phyloP scores from a whole-genome alignment of 2,329 filamentous ascomycete species.

The Fusarium sp. region DNA sequence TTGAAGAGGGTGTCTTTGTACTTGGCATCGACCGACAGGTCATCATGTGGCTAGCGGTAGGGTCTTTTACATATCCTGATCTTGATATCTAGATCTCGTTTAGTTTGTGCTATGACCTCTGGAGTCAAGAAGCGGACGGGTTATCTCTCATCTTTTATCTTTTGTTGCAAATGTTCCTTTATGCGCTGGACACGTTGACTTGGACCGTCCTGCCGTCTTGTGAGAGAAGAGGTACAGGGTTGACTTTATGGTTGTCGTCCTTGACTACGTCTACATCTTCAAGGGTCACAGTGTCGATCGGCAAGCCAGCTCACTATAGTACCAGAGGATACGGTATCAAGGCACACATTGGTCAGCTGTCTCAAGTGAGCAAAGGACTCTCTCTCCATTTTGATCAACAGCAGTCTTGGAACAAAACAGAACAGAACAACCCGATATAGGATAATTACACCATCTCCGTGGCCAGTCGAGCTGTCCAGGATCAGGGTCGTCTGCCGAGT shows the following conservation, averaged over 20 bases:
- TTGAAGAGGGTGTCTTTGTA: slow-evolving; percentile 23
- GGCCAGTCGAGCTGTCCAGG: slow-evolving; percentile 13
- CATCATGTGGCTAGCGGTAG: slow-evolving; percentile 7
- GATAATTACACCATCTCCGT: not conserved
- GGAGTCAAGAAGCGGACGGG: not conserved
- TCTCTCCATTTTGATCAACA: slow-evolving; percentile 6
- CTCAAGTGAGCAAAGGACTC: not conserved
- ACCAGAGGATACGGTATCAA: slow-evolving; percentile 19
- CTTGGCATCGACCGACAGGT: slow-evolving; percentile 26
- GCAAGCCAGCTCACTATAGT: slow-evolving; percentile 4
- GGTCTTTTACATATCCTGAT: slow-evolving; percentile 9
- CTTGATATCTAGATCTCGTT: slow-evolving; percentile 15
- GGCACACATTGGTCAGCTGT: slow-evolving; percentile 24
- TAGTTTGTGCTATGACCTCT: slow-evolving; percentile 32
- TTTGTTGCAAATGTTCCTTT: not conserved
- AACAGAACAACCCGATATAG: not conserved
- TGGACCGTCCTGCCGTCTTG: not conserved
- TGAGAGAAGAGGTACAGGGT: not conserved
- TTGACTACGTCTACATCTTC: slow-evolving; percentile 11
- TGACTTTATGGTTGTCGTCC: not conserved
- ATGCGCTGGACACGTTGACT: slow-evolving; percentile 1
- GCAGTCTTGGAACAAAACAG: slow-evolving; percentile 6
- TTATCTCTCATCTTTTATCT: not conserved
- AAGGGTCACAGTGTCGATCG: slow-evolving; percentile 26
- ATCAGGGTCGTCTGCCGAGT: slow-evolving; percentile 28